phyloP scores from a whole-genome alignment of 1,284 basidiomycete genomes.

The Cutaneotrichosporon spelunceum region DNA sequence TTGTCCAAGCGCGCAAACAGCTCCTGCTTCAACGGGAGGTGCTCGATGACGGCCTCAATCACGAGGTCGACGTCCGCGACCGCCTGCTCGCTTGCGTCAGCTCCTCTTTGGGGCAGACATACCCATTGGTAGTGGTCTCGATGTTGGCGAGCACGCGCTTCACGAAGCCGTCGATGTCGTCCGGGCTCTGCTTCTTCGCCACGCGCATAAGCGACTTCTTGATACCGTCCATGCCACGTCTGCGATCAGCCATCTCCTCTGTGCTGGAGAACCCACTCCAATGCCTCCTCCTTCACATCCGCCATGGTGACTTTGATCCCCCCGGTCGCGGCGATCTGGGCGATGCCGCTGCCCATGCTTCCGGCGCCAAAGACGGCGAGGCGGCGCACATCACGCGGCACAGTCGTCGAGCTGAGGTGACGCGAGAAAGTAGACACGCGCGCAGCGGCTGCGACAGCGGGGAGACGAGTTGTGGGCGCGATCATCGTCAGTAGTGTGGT shows the following conservation, averaged over 20 bases:
- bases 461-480: not conserved
- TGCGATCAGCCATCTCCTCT: not conserved
- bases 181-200: slow-evolving; percentile 55
- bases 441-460: slow-evolving; percentile 10
- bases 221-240: slow-evolving; percentile 55
- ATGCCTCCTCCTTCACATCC: slow-evolving; percentile 51
- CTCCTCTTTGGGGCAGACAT: slow-evolving; percentile 13
- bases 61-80: slow-evolving; percentile 57
- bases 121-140: slow-evolving; percentile 54
- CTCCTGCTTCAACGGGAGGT: slow-evolving; percentile 57
- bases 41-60: slow-evolving; percentile 60
- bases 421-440: slow-evolving; percentile 17
- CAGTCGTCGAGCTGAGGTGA: slow-evolving; percentile 9
- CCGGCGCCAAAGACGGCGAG: slow-evolving; percentile 55
- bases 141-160: slow-evolving; percentile 53
- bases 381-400: slow-evolving; percentile 34
- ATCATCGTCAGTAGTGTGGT: not conserved
- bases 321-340: slow-evolving; percentile 54
- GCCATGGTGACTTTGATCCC: slow-evolving; percentile 52
- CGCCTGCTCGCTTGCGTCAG: slow-evolving; percentile 44
- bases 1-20: slow-evolving; percentile 56
- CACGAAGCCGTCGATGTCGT: slow-evolving; percentile 47
- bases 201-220: slow-evolving; percentile 56
- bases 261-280: slow-evolving; percentile 34
- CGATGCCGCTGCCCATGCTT: slow-evolving; percentile 57